Percentiles rank a stretch among this genome's conserved stretches.
phyloP scores from a whole-genome alignment of 1,284 basidiomycete species.

The Retiboletus flavoniger region DNA sequence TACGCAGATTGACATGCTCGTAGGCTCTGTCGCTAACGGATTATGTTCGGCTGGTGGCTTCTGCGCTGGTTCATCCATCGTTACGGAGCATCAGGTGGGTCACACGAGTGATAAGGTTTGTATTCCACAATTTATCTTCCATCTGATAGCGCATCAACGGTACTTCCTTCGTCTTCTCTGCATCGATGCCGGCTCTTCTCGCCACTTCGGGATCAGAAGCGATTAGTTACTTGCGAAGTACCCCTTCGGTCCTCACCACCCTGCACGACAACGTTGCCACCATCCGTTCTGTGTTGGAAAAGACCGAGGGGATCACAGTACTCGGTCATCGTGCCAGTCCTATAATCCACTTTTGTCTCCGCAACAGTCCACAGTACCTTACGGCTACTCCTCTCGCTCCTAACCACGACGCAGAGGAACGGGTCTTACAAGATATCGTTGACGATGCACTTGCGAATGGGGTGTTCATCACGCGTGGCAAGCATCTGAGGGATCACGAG shows the following conservation, averaged over 20 bases:
- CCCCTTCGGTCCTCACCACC: slow-evolving; percentile 70
- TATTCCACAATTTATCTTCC: neutral
- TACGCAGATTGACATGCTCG: slow-evolving; percentile 74
- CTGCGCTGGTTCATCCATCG: slow-evolving; percentile 85
- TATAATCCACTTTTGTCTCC: slow-evolving; percentile 84
- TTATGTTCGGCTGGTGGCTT: slow-evolving; percentile 90
- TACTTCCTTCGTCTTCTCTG: slow-evolving; percentile 94
- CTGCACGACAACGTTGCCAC: slow-evolving; percentile 82
- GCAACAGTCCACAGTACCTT: slow-evolving; percentile 35
- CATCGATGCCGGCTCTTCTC: slow-evolving; percentile 88
- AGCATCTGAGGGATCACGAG: slow-evolving; percentile 81
- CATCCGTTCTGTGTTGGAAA: slow-evolving; percentile 77
- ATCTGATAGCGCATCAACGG: slow-evolving; percentile 87
- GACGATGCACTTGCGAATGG: slow-evolving; percentile 79
- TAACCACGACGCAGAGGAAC: slow-evolving; percentile 73
- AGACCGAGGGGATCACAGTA: slow-evolving; percentile 78
- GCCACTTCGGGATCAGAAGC: slow-evolving; percentile 86
- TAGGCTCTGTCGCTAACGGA: slow-evolving; percentile 86
- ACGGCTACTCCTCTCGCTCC: slow-evolving; percentile 34
- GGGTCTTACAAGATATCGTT: slow-evolving; percentile 81
- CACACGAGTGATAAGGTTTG: neutral
- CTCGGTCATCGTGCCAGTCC: slow-evolving; percentile 85
- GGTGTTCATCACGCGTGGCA: slow-evolving; percentile 80
- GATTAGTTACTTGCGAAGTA: slow-evolving; percentile 73
- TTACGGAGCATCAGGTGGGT: slow-evolving; percentile 83